Conservation (phyloP, 495 filamentous ascomycete genomes). For the Podospora australis region DNA sequence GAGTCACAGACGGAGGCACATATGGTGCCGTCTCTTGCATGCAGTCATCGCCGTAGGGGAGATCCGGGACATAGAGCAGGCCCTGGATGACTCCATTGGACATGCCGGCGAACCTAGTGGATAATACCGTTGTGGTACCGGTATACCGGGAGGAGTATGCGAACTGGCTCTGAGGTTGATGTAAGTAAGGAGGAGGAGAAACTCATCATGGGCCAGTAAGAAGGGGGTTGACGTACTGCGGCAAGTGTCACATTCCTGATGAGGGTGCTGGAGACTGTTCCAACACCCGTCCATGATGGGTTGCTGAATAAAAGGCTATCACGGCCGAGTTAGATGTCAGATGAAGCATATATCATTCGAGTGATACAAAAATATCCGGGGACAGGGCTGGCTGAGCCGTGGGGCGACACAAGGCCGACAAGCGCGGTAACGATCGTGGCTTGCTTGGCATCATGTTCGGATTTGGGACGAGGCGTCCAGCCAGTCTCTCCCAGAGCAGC, state of each 20-base stretch:
- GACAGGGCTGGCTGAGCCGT: background rate
- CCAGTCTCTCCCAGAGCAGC: background rate
- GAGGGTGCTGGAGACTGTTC: slow-evolving; percentile 39
- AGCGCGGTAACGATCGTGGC: slow-evolving; percentile 1
- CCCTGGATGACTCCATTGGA: slow-evolving; percentile 56
- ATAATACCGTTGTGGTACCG: slow-evolving; percentile 63
- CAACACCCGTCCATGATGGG: slow-evolving; percentile 34
- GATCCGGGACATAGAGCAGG: slow-evolving; percentile 74
- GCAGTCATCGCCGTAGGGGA: slow-evolving; percentile 52
- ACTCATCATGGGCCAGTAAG: no score
- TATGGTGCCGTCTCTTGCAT: slow-evolving; percentile 46
- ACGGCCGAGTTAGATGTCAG: background rate
- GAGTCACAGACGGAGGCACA: slow-evolving; percentile 70
- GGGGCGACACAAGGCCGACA: background rate
- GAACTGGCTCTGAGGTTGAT: slow-evolving; percentile 54
- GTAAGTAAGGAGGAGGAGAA: no score
- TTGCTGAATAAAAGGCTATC: slow-evolving; percentile 44
- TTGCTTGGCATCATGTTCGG: slow-evolving; percentile 2
- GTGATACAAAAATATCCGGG: slow-evolving; percentile 3
- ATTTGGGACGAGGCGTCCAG: background rate
- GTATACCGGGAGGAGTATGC: slow-evolving; percentile 57
- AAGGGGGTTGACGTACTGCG: slow-evolving; percentile 42
- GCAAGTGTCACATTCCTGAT: slow-evolving; percentile 43
- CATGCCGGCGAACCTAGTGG: slow-evolving; percentile 49
- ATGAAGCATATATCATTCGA: background rate